A percentile compares a stretch with the other conserved stretches of the same genome.
These are phyloP conservation scores for Ceratonia siliqua DNA, from an alignment of 306 rosid genomes.

Conservation along the genomic window DNA sequence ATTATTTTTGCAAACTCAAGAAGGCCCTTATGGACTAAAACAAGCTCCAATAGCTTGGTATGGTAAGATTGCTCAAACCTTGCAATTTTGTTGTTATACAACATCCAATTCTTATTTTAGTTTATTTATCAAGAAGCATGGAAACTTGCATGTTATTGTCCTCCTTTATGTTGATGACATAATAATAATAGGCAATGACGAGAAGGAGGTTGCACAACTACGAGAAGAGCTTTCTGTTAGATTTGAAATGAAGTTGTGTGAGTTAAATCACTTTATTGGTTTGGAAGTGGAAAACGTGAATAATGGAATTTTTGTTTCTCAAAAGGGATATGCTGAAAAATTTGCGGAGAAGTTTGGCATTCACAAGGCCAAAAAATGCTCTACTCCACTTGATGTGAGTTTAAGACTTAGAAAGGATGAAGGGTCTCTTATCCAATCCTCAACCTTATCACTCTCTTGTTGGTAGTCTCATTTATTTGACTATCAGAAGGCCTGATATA, in stretches of 20 bases:
- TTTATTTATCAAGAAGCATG: not conserved
- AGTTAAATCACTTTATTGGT: not conserved
- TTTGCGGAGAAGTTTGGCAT: not conserved
- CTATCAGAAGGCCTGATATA: not conserved
- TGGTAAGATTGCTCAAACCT: not conserved
- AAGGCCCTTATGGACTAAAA: not conserved
- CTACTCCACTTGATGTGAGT: not conserved
- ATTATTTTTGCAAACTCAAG: not conserved
- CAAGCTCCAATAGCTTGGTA: too few species aligned
- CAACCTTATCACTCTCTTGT: not conserved
- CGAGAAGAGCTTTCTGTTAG: not conserved
- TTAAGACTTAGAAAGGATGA: not conserved
- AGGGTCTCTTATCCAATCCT: not conserved
- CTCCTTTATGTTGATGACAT: too few species aligned
- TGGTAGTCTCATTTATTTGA: not conserved
- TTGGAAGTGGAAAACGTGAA: not conserved
- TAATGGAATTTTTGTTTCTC: not conserved
- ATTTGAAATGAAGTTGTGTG: not conserved
- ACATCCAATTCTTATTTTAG: too few species aligned
- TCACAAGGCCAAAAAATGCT: not conserved
- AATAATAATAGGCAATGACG: too few species aligned
- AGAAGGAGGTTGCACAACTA: too few species aligned
- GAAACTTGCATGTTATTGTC: too few species aligned
- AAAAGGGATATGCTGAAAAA: not conserved
- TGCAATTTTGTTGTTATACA: too few species aligned